phyloP scores from a whole-genome alignment of 2,329 filamentous ascomycete genomes.

The Trichocomaceae sp. region DNA sequence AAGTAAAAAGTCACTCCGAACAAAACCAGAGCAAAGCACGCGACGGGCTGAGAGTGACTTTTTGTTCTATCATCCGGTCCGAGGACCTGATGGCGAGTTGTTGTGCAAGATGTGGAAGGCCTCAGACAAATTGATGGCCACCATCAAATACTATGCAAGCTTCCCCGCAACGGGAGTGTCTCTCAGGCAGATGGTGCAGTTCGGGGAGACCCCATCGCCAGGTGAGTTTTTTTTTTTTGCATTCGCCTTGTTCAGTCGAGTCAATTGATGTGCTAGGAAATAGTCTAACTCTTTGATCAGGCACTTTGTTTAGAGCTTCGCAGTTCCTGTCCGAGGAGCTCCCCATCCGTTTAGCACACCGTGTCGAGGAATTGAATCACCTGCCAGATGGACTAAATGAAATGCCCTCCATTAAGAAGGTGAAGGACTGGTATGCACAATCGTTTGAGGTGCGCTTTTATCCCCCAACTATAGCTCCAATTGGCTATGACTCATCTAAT shows the following conservation, averaged over 20 bases:
- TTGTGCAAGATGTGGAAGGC: constrained; percentile 74
- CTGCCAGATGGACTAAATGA: constrained; percentile 93
- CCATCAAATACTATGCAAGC: constrained; percentile 92
- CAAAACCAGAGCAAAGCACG: not conserved
- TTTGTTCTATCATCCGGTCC: not conserved
- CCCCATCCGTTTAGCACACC: constrained; percentile 90
- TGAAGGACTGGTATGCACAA: constrained; percentile 98
- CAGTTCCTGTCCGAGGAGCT: constrained; percentile 98
- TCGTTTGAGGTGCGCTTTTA: constrained; percentile 77
- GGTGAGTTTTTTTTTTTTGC: constrained; percentile 51
- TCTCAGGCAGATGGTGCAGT: constrained; percentile 97
- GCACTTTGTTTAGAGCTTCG: constrained; percentile 92
- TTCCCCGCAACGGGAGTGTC: constrained; percentile 96
- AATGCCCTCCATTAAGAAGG: constrained; percentile 92
- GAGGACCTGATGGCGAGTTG: constrained; percentile 12
- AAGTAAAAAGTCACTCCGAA: too few relatives aligned
- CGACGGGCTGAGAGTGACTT: not conserved
- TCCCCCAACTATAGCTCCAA: constrained; percentile 16
- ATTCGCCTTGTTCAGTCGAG: not conserved
- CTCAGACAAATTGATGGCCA: constrained; percentile 85
- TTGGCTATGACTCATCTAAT: not conserved
- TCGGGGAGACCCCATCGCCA: constrained; percentile 86
- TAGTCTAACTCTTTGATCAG: constrained; percentile 39
- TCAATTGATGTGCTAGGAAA: too few relatives aligned
- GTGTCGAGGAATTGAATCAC: constrained; percentile 86